phyloP scores from a whole-genome alignment of 2,329 filamentous ascomycete genomes.

The Colletotrichum tofieldiae region DNA sequence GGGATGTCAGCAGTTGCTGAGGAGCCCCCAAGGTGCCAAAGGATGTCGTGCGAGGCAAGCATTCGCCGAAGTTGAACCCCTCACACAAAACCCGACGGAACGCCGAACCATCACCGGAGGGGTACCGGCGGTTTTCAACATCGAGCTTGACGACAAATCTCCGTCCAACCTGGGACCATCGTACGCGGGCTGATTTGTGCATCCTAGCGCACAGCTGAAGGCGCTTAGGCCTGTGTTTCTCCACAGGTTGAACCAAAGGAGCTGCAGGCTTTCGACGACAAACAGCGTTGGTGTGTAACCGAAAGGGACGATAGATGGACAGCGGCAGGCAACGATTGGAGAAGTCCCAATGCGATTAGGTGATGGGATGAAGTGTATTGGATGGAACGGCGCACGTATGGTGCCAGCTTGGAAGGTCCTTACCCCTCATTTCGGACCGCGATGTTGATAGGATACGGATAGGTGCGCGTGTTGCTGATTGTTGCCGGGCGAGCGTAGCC shows the following conservation, averaged over 20 bases:
- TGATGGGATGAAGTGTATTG: conserved; percentile 28
- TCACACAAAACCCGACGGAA: conserved; percentile 38
- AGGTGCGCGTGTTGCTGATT: not conserved
- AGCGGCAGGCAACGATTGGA: conserved; percentile 19
- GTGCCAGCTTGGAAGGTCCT: conserved; percentile 32
- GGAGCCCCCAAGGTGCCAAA: conserved; percentile 2
- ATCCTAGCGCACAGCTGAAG: conserved; percentile 10
- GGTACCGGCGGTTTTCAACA: conserved; percentile 4
- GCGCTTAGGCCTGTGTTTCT: conserved; percentile 12
- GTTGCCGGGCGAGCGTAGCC: conserved; percentile 15
- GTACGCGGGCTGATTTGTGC: conserved; percentile 28
- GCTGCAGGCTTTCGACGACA: not conserved
- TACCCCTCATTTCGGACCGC: conserved; percentile 33
- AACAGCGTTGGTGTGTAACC: conserved; percentile 24
- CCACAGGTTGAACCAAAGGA: conserved; percentile 10
- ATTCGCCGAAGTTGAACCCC: conserved; percentile 28
- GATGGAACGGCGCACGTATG: conserved; percentile 37
- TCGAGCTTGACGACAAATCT: conserved; percentile 43
- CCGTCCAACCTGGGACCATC: conserved; percentile 23
- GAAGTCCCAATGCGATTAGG: conserved; percentile 17
- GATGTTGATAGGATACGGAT: conserved; percentile 28
- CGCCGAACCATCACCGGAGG: conserved; percentile 38
- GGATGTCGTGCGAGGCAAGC: conserved; percentile 8
- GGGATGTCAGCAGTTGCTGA: conserved; percentile 14
- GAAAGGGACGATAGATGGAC: conserved; percentile 11